Conservation (phyloP, 306 rosid genomes). For the Macrotyloma uniflorum region DNA sequence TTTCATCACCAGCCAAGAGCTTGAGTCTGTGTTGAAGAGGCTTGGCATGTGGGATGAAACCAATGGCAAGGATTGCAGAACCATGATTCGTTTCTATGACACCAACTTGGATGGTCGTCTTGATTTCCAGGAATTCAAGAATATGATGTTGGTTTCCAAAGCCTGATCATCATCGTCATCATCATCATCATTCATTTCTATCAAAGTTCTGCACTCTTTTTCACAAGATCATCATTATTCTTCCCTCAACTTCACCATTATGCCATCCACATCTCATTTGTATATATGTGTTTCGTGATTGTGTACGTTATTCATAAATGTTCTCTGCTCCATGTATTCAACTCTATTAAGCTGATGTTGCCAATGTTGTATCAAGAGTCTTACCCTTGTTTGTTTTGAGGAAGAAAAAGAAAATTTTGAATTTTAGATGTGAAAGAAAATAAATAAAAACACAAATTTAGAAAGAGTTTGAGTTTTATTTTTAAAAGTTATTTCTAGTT, state of each 20-base stretch:
- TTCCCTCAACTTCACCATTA: no score
- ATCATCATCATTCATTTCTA: not conserved
- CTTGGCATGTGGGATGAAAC: constrained; percentile 65
- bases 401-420: not conserved
- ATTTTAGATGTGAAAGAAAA: not conserved
- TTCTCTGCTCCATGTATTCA: not conserved
- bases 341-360: no score
- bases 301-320: not conserved
- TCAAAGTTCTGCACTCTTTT: no score
- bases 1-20: constrained; percentile 69
- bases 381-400: not conserved
- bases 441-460: not conserved
- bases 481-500: not conserved
- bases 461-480: not conserved
- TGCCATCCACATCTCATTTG: not conserved
- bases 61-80: constrained; percentile 48
- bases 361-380: not conserved
- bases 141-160: constrained; percentile 67
- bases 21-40: constrained; percentile 59
- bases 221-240: no score
- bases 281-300: not conserved
- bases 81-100: constrained; percentile 69
- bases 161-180: constrained; percentile 39
- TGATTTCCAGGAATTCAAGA: constrained; percentile 87
- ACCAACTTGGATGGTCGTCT: constrained; percentile 72